phyloP scores from a whole-genome alignment of 2,329 filamentous ascomycete species.

The Cordyceps cicadae region DNA sequence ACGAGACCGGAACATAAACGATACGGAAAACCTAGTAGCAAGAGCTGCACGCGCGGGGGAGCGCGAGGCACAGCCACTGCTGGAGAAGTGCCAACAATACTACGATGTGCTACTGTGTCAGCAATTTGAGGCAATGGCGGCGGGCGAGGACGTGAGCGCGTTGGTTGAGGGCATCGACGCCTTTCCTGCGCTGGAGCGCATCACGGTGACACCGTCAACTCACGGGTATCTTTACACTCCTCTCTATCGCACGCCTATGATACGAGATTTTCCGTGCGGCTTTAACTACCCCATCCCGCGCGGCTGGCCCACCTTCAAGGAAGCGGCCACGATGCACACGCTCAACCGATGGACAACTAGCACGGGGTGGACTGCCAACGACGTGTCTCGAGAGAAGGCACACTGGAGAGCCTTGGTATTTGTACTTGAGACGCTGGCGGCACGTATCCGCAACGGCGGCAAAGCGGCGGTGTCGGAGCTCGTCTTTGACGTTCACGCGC shows the following conservation, averaged over 20 bases:
- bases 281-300: neutral
- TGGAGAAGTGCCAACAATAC: neutral
- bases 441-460: constrained; percentile 13
- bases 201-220: constrained; percentile 32
- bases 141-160: constrained; percentile 20
- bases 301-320: neutral
- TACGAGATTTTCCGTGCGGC: neutral
- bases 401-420: constrained; percentile 26
- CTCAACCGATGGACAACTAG: neutral
- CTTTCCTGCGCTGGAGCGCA: constrained; percentile 27
- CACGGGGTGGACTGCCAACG: neutral
- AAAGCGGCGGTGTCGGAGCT: constrained; percentile 27
- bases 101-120: neutral
- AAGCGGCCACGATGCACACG: neutral
- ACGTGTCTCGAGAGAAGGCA: neutral
- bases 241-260: constrained; percentile 20
- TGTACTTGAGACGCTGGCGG: constrained; percentile 20
- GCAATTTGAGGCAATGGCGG: neutral
- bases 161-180: constrained; percentile 25
- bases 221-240: constrained; percentile 30
- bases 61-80: neutral
- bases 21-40: neutral
- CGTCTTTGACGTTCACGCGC: constrained; percentile 22
- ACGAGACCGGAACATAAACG: neutral
- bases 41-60: neutral